Conservation (phyloP, 2,329 filamentous ascomycete genomes). For the Ceratocystis ficicola region DNA sequence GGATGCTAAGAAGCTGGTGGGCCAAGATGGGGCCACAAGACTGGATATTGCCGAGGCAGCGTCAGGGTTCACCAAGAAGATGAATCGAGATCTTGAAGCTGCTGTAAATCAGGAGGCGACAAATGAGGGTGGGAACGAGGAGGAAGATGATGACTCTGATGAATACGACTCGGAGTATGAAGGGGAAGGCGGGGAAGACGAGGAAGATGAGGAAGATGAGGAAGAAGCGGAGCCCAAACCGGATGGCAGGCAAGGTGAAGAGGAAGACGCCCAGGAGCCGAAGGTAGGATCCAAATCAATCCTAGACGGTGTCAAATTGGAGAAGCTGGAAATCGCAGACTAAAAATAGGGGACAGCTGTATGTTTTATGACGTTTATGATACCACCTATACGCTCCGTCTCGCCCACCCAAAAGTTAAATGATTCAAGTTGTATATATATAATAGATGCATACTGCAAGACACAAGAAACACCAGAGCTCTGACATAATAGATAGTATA, state of each 20-base stretch:
- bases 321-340: slow-evolving; percentile 23
- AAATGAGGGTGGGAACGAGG: slow-evolving; percentile 31
- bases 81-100: slow-evolving; percentile 82
- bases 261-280: slow-evolving; percentile 13
- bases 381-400: slow-evolving; percentile 23
- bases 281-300: slow-evolving; percentile 20
- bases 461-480: neutral
- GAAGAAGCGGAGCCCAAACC: slow-evolving; percentile 22
- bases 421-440: slow-evolving; percentile 26
- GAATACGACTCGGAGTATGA: slow-evolving; percentile 26
- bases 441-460: slow-evolving; percentile 23
- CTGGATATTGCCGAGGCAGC: slow-evolving; percentile 83
- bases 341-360: slow-evolving; percentile 17
- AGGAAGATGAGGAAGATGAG: slow-evolving; percentile 26
- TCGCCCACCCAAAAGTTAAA: slow-evolving; percentile 18
- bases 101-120: slow-evolving; percentile 66
- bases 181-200: slow-evolving; percentile 27
- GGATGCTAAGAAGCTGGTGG: slow-evolving; percentile 64
- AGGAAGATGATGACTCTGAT: slow-evolving; percentile 29
- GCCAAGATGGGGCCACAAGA: slow-evolving; percentile 51
- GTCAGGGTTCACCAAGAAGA: slow-evolving; percentile 91
- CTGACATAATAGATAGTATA: no score
- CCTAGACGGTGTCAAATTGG: slow-evolving; percentile 25
- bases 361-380: slow-evolving; percentile 23
- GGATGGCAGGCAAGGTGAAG: slow-evolving; percentile 23